Evolutionary conservation across 1,139 yeast genomes (phyloP).

Genomic region (Blastobotrys apis): DNA sequence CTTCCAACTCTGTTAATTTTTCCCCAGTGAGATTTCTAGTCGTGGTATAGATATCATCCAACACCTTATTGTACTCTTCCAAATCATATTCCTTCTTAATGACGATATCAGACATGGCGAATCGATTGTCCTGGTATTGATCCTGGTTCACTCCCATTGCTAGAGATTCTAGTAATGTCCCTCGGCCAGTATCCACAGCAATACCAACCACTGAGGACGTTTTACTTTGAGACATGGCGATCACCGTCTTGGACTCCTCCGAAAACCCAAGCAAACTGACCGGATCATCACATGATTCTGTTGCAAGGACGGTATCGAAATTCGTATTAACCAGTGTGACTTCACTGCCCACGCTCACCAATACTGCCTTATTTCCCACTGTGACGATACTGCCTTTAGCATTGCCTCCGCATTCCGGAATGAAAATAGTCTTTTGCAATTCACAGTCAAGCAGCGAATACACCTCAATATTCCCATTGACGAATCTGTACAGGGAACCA

Average conservation of each 20-base stretch:
- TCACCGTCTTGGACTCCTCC: constrained; percentile 14
- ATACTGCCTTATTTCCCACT: constrained; percentile 35
- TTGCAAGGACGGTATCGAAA: constrained; percentile 39
- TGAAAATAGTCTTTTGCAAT: constrained; percentile 3
- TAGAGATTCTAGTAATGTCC: constrained; percentile 70
- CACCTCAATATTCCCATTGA: constrained; percentile 13
- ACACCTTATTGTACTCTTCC: constrained; percentile 24
- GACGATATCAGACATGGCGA: constrained; percentile 26
- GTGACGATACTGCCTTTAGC: constrained; percentile 32
- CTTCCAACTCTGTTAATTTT: constrained; percentile 29
- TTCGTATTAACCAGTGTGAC: constrained; percentile 41
- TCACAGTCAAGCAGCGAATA: constrained; percentile 19
- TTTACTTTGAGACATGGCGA: constrained; percentile 3
- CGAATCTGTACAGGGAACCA: constrained; percentile 24
- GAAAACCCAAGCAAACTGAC: constrained; percentile 19
- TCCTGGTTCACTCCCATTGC: constrained; percentile 48
- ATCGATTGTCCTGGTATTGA: constrained; percentile 18
- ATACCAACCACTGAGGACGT: constrained; percentile 36
- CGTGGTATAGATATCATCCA: constrained; percentile 19
- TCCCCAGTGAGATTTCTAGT: constrained; percentile 18
- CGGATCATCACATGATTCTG: constrained; percentile 20
- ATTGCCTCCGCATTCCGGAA: constrained; percentile 11
- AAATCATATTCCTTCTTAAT: constrained; percentile 22
- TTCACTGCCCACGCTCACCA: constrained; percentile 36
- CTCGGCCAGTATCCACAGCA: constrained; percentile 62